Percentiles rank a stretch among this genome's conserved stretches.
phyloP scores from a whole-genome alignment of 768 basidiomycete genomes.

The Royoungia palumana region DNA sequence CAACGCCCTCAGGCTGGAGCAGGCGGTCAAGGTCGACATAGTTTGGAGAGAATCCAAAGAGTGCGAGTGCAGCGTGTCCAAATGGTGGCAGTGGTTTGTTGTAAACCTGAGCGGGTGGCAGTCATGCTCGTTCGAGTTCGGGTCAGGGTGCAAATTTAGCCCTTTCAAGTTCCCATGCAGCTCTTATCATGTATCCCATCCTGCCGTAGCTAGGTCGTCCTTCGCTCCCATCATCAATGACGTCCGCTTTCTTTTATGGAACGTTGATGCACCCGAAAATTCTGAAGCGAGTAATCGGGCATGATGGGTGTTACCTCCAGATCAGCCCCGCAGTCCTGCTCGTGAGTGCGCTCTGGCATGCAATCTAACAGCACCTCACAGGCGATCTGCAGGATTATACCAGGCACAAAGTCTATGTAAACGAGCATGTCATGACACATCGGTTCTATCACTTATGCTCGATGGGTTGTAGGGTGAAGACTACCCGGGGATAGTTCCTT shows the following conservation, averaged over 20 bases:
- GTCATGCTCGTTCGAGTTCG: constrained; percentile 7
- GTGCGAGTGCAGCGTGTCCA: constrained; percentile 52
- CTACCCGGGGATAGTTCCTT: constrained; percentile 81
- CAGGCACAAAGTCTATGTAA: constrained; percentile 72
- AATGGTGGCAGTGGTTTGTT: constrained; percentile 41
- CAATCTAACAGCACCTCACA: background rate
- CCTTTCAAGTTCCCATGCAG: too few relatives aligned
- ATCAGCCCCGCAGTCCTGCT: constrained; percentile 72
- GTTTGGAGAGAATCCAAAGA: constrained; percentile 53
- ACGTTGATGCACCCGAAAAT: constrained; percentile 88
- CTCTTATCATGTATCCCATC: constrained; percentile 2
- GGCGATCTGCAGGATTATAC: constrained; percentile 59
- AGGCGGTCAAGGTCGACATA: constrained; percentile 66
- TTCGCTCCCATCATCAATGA: constrained; percentile 18
- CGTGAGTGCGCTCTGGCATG: constrained; percentile 39
- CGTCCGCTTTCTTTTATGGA: constrained; percentile 81
- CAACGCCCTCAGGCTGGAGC: too few relatives aligned
- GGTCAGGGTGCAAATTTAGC: background rate
- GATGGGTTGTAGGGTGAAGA: constrained; percentile 49
- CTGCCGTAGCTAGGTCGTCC: background rate
- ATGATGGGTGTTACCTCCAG: constrained; percentile 58
- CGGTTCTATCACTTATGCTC: constrained; percentile 2
- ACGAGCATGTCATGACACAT: background rate
- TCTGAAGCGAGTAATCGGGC: constrained; percentile 69
- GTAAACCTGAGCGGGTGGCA: constrained; percentile 15